Evolutionary conservation across 1,139 yeast species (phyloP).

Genomic region (Kodamaea sp.): DNA sequence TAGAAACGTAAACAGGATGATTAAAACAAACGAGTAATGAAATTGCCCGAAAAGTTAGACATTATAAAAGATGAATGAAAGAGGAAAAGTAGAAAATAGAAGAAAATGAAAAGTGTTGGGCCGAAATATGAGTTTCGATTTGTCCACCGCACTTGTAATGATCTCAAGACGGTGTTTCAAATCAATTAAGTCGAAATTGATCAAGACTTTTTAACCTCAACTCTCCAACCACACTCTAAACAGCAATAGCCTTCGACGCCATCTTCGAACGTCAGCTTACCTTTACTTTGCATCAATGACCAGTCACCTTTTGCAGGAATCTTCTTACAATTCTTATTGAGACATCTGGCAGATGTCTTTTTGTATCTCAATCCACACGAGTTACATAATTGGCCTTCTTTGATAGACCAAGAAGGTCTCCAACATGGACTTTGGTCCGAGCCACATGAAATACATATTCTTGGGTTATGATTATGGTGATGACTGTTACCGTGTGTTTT

Average conservation of each 20-base stretch:
- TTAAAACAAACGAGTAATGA: neutral
- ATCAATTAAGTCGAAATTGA: neutral
- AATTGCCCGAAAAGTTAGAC: neutral
- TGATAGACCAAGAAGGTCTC: constrained; percentile 94
- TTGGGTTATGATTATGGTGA: constrained; percentile 29
- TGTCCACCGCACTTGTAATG: neutral
- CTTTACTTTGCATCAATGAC: constrained; percentile 78
- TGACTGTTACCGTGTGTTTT: constrained; percentile 16
- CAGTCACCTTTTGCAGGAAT: constrained; percentile 97
- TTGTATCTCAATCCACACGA: constrained; percentile 94
- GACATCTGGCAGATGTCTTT: constrained; percentile 89
- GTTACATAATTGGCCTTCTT: constrained; percentile 91
- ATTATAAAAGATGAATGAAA: neutral
- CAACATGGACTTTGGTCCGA: constrained; percentile 94
- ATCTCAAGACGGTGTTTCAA: neutral
- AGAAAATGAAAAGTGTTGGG: too few relatives aligned
- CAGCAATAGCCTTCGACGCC: constrained; percentile 53
- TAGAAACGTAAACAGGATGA: neutral
- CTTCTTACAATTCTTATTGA: constrained; percentile 68
- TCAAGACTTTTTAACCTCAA: constrained; percentile 31
- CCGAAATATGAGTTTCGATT: neutral
- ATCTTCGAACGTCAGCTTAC: constrained; percentile 43
- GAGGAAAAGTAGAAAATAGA: neutral
- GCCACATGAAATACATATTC: constrained; percentile 87
- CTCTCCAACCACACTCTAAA: constrained; percentile 60